Conservation (phyloP, 139 green algal genomes). For the Micromonas commoda region DNA sequence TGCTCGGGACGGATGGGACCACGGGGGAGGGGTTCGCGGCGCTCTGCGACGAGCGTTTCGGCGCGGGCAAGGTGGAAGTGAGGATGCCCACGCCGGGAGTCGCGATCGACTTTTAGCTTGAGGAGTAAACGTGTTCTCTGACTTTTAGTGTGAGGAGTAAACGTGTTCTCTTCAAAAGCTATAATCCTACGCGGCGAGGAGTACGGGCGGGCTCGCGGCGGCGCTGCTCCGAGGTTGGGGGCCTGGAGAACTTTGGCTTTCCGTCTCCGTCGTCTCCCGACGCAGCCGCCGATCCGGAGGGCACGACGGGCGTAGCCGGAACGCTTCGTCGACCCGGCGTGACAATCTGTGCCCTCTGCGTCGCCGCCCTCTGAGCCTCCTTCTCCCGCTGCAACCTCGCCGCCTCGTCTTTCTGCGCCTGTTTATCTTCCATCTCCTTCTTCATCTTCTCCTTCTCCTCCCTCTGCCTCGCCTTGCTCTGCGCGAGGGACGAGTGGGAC, state of each 20-base stretch:
- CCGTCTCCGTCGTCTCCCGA: neutral
- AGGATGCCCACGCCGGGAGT: neutral
- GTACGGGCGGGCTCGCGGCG: no score
- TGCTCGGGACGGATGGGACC: neutral
- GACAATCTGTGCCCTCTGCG: neutral
- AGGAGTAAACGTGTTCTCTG: no score
- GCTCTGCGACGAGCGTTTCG: neutral
- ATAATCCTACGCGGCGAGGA: no score
- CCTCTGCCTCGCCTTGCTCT: conserved; percentile 68
- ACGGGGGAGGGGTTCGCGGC: neutral
- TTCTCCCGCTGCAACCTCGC: neutral
- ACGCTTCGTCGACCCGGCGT: neutral
- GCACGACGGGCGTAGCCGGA: neutral
- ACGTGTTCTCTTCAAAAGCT: no score
- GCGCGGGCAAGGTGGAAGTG: neutral
- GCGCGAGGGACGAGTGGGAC: conserved; percentile 60
- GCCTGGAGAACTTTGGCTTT: no score
- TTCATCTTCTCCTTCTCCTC: conserved; percentile 47
- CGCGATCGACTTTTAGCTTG: neutral
- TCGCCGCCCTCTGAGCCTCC: neutral
- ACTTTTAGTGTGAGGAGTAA: no score
- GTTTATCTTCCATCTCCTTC: conserved; percentile 18
- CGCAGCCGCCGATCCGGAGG: neutral
- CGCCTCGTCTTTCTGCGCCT: conserved; percentile 7
- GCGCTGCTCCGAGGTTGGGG: no score